Evolutionary conservation across 2,329 filamentous ascomycete genomes (phyloP).

Genomic region (Eutypella sp.): DNA sequence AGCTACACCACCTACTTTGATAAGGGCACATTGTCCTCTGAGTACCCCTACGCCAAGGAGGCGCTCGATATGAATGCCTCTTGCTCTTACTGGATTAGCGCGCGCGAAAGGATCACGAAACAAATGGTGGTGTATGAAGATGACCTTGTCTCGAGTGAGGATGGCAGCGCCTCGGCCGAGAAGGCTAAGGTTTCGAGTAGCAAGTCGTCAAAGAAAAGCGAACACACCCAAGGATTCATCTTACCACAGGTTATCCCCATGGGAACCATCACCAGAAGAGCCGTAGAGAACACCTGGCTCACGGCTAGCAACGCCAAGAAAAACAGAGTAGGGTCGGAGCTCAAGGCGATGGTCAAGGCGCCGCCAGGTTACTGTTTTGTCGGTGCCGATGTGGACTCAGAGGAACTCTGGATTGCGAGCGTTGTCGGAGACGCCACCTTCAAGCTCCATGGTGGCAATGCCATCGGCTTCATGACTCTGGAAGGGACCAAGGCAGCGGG

Average conservation of each 20-base stretch:
- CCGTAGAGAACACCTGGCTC: constrained; percentile 97
- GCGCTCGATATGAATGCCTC: constrained; percentile 98
- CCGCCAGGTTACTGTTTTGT: constrained; percentile 90
- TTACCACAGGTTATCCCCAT: constrained; percentile 95
- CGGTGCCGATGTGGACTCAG: constrained; percentile 93
- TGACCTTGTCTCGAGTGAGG: constrained; percentile 38
- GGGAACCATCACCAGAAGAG: constrained; percentile 91
- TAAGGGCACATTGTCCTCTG: constrained; percentile 77
- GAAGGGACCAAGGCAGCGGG: constrained; percentile 93
- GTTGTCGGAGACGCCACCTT: constrained; percentile 93
- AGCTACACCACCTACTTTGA: constrained; percentile 89
- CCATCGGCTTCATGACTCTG: constrained; percentile 97
- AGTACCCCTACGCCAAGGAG: constrained; percentile 87
- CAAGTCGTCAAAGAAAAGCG: constrained; percentile 17
- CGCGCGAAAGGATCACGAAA: constrained; percentile 85
- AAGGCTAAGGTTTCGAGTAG: too few species aligned
- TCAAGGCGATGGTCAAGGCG: constrained; percentile 94
- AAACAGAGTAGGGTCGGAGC: constrained; percentile 91
- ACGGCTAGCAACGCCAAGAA: constrained; percentile 96
- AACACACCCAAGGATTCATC: constrained; percentile 65
- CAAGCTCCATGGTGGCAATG: constrained; percentile 90
- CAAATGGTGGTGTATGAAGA: constrained; percentile 89
- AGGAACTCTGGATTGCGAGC: constrained; percentile 97
- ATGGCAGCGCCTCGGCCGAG: constrained; percentile 10
- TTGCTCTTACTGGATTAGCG: constrained; percentile 98